Percentiles rank a stretch among this genome's conserved stretches.
phyloP scores from a whole-genome alignment of 2,329 filamentous ascomycete species.

The Colletotrichum simmondsii region DNA sequence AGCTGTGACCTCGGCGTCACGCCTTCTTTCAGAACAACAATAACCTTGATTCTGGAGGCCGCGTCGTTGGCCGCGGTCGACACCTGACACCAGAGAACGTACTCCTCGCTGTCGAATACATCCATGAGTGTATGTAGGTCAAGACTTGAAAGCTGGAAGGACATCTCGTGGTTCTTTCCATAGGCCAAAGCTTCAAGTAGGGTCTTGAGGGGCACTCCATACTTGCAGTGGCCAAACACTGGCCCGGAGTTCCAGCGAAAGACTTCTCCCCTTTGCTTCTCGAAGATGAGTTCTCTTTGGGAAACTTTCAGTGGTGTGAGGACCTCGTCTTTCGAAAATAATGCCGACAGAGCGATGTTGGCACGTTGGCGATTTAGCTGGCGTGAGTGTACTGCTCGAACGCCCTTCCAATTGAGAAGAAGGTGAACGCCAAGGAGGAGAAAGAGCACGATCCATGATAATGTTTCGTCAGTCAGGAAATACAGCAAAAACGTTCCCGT shows the following conservation, averaged over 20 bases:
- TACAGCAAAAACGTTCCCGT: conserved; percentile 17
- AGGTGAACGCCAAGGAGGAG: conserved; percentile 10
- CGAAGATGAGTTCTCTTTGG: conserved; percentile 20
- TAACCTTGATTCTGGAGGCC: conserved; percentile 1
- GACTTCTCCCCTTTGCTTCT: conserved; percentile 21
- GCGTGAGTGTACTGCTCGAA: conserved; percentile 24
- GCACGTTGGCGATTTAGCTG: conserved; percentile 26
- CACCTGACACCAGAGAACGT: conserved; percentile 17
- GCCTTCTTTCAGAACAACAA: conserved; percentile 24
- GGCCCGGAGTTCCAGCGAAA: conserved; percentile 15
- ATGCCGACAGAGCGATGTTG: conserved; percentile 23
- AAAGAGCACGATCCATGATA: conserved; percentile 21
- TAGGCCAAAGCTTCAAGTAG: conserved; percentile 1
- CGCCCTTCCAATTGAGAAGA: conserved; percentile 27
- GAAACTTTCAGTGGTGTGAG: conserved; percentile 17
- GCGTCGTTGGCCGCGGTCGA: not conserved
- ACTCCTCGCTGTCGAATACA: conserved; percentile 14
- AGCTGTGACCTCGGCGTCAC: conserved; percentile 23
- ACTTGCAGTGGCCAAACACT: conserved; percentile 24
- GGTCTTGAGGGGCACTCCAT: conserved; percentile 6
- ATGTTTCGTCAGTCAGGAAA: not conserved
- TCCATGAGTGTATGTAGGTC: not conserved
- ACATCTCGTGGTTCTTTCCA: not conserved
- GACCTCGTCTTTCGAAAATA: conserved; percentile 4
- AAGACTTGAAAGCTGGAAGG: conserved; percentile 15